phyloP scores from a whole-genome alignment of 306 rosid genomes.

The Trifolium subterraneum region DNA sequence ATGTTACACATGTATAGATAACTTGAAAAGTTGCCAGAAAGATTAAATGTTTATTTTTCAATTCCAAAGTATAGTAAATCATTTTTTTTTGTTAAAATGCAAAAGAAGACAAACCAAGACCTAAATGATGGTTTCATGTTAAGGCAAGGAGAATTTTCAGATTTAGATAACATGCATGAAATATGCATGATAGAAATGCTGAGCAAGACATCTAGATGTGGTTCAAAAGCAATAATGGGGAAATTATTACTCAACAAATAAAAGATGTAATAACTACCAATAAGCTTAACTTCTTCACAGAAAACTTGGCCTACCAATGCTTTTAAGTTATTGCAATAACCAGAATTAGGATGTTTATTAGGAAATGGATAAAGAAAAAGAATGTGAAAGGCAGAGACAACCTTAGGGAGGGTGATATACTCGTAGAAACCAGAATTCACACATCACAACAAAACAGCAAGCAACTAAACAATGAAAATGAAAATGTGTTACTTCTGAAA shows the following conservation, averaged over 20 bases:
- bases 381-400: background rate
- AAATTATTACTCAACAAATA: conserved; percentile 3
- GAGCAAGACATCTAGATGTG: conserved; percentile 8
- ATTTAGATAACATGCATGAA: conserved; percentile 20
- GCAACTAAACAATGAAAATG: too few species aligned
- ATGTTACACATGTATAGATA: background rate
- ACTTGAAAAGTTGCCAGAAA: conserved; percentile 2
- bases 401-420: background rate
- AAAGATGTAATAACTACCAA: background rate
- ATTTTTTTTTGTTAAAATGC: background rate
- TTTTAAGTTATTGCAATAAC: background rate
- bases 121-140: conserved; percentile 18
- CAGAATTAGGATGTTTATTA: background rate
- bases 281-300: conserved; percentile 4
- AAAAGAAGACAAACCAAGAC: conserved; percentile 21
- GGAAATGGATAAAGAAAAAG: background rate
- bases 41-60: conserved; percentile 12
- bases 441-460: too few species aligned
- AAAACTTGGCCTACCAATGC: background rate
- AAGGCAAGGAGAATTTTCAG: conserved; percentile 12
- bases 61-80: conserved; percentile 5
- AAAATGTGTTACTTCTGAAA: too few species aligned
- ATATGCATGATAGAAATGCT: conserved; percentile 7
- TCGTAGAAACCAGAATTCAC: too few species aligned
- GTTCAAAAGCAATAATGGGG: conserved; percentile 12